Evolutionary conservation across 306 rosid genomes (phyloP).

Genomic region (Cicer cuneatum): DNA sequence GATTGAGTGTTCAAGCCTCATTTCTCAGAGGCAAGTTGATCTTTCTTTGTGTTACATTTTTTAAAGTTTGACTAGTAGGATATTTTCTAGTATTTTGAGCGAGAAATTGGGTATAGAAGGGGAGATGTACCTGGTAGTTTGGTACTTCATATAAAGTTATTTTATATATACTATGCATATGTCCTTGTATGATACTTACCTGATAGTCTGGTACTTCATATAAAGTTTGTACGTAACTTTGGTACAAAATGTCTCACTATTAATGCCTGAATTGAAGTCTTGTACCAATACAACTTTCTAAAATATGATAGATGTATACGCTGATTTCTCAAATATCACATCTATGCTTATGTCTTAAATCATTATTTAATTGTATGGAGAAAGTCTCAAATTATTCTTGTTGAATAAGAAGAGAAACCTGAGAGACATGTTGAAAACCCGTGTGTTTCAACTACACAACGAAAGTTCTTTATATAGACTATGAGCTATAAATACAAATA

Average conservation of each 20-base stretch:
- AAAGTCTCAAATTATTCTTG: conserved; percentile 12
- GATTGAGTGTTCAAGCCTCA: conserved; percentile 88
- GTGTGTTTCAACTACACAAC: too few species aligned
- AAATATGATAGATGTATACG: conserved; percentile 5
- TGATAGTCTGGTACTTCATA: conserved; percentile 15
- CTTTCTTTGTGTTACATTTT: conserved; percentile 32
- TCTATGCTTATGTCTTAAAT: conserved; percentile 9
- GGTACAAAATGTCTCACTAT: not conserved
- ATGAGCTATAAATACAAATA: too few species aligned
- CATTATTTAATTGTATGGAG: not conserved
- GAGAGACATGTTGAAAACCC: too few species aligned
- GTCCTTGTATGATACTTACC: conserved; percentile 2
- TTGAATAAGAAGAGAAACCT: too few species aligned
- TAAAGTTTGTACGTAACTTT: conserved; percentile 6
- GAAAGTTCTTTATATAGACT: too few species aligned
- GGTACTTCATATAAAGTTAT: not conserved
- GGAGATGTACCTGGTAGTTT: not conserved
- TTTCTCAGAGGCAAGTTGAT: conserved; percentile 73
- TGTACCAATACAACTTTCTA: conserved; percentile 31
- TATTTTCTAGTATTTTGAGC: not conserved
- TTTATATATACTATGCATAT: not conserved
- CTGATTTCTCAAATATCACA: conserved; percentile 8
- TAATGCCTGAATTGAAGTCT: not conserved
- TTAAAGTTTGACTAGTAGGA: conserved; percentile 10
- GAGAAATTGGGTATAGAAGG: not conserved